These are phyloP conservation scores for Puccinia brachypodii DNA, from an alignment of 1,284 basidiomycete genomes.

Conservation along the genomic window DNA sequence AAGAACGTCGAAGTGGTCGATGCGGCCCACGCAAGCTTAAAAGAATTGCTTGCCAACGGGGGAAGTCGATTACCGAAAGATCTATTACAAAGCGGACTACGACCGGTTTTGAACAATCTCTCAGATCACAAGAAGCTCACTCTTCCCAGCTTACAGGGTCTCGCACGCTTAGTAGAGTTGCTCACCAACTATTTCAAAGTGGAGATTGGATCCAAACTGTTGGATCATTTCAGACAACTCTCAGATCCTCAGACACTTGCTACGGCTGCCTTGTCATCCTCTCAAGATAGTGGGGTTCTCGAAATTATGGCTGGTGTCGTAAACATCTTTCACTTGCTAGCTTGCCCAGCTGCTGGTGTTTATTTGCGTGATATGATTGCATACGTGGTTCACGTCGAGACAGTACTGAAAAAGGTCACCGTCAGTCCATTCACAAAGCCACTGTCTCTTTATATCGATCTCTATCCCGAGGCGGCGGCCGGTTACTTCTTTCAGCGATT, in stretches of 20 bases:
- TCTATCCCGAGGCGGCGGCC: slow-evolving; percentile 81
- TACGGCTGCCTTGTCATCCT: slow-evolving; percentile 72
- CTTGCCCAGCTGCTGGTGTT: slow-evolving; percentile 78
- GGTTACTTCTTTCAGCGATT: slow-evolving; percentile 81
- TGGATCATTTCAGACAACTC: slow-evolving; percentile 90
- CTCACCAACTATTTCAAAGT: slow-evolving; percentile 99
- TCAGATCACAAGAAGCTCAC: slow-evolving; percentile 93
- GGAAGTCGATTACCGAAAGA: slow-evolving; percentile 93
- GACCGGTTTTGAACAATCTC: slow-evolving; percentile 96
- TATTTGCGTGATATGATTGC: slow-evolving; percentile 85
- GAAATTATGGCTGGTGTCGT: slow-evolving; percentile 89
- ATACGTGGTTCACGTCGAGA: slow-evolving; percentile 89
- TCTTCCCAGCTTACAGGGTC: slow-evolving; percentile 88
- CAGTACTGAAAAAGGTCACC: slow-evolving; percentile 82
- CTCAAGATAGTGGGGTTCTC: slow-evolving; percentile 86
- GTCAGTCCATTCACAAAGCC: slow-evolving; percentile 92
- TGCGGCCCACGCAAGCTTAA: slow-evolving; percentile 89
- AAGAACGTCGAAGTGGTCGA: slow-evolving; percentile 89
- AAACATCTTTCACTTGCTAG: slow-evolving; percentile 94
- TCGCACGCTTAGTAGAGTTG: slow-evolving; percentile 90
- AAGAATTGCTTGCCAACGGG: slow-evolving; percentile 71
- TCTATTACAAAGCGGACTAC: slow-evolving; percentile 86
- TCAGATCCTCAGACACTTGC: slow-evolving; percentile 80
- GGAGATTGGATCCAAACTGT: slow-evolving; percentile 94
- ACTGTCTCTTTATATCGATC: slow-evolving; percentile 83